These are phyloP conservation scores for Syzygium oleosum DNA, from an alignment of 345 rosid genomes.

Conservation along the genomic window DNA sequence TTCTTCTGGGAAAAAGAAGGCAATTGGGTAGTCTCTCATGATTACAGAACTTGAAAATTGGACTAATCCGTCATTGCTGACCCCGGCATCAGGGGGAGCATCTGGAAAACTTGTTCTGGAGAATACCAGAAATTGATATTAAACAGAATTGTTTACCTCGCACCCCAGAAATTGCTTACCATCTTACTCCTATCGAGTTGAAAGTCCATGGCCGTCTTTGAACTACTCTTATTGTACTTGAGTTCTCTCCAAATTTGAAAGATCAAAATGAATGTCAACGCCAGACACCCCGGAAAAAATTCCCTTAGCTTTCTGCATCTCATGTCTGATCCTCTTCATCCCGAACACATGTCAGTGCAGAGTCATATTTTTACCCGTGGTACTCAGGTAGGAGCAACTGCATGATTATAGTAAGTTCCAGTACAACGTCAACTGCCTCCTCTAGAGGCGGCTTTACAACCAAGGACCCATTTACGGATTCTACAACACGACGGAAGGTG, in stretches of 20 bases:
- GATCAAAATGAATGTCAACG: not conserved
- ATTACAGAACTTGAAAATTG: not conserved
- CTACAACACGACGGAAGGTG: not conserved
- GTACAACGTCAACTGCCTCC: conserved; percentile 1
- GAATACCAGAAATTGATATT: too few relatives aligned
- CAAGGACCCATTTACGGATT: not conserved
- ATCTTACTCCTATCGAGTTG: not conserved
- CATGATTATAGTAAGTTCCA: not conserved
- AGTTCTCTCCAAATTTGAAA: too few relatives aligned
- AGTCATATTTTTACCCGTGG: not conserved
- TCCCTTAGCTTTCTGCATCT: not conserved
- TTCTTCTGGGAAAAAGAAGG: not conserved
- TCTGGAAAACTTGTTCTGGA: not conserved
- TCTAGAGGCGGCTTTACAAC: not conserved
- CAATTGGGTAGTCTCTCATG: not conserved
- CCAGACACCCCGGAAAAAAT: not conserved
- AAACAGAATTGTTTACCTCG: not conserved
- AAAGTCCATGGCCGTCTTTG: not conserved
- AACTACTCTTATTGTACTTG: too few relatives aligned
- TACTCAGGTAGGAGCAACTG: not conserved
- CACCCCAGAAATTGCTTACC: not conserved
- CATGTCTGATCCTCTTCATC: not conserved
- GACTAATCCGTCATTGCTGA: not conserved
- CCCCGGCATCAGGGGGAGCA: not conserved
- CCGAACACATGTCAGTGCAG: not conserved